phyloP scores from a whole-genome alignment of 192 early-diverging fungal genomes.

The Geranomyces michiganensis region DNA sequence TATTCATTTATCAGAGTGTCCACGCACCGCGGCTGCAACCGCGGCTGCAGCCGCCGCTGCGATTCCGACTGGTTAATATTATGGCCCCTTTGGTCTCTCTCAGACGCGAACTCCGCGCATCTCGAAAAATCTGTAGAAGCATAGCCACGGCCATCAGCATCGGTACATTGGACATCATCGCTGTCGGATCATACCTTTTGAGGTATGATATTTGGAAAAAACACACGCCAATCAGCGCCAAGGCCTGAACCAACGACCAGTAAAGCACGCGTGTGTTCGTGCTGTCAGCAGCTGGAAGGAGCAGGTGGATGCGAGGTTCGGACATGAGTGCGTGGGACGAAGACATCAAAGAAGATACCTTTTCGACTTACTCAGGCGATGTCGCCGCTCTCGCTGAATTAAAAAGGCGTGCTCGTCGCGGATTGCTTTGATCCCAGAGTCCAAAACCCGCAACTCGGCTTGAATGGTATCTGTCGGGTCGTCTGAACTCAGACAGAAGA shows the following conservation, averaged over 20 bases:
- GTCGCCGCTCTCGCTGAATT: conserved; percentile 60
- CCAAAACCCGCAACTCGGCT: conserved; percentile 65
- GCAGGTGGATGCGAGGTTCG: too few species aligned
- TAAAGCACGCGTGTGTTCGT: conserved; percentile 79
- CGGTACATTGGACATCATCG: background rate
- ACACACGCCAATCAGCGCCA: conserved; percentile 65
- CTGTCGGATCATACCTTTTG: conserved; percentile 52
- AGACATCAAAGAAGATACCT: too few species aligned
- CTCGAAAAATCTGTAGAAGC: conserved; percentile 18
- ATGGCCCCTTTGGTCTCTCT: too few species aligned
- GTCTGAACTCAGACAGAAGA: too few species aligned
- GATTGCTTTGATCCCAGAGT: conserved; percentile 61
- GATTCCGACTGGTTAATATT: too few species aligned
- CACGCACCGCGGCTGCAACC: too few species aligned
- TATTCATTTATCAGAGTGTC: too few species aligned
- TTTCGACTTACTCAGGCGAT: conserved; percentile 67
- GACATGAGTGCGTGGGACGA: too few species aligned
- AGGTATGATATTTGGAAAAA: conserved; percentile 77
- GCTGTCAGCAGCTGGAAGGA: conserved; percentile 69
- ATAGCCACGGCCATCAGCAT: background rate
- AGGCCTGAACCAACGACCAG: conserved; percentile 73
- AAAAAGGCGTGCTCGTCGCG: conserved; percentile 76
- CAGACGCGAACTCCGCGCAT: conserved; percentile 3
- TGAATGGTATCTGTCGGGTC: conserved; percentile 53
- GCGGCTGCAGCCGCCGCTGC: too few species aligned